Evolutionary conservation across 164 flowering plant genomes (phyloP).

Genomic region (Chimonanthus salicifolius): DNA sequence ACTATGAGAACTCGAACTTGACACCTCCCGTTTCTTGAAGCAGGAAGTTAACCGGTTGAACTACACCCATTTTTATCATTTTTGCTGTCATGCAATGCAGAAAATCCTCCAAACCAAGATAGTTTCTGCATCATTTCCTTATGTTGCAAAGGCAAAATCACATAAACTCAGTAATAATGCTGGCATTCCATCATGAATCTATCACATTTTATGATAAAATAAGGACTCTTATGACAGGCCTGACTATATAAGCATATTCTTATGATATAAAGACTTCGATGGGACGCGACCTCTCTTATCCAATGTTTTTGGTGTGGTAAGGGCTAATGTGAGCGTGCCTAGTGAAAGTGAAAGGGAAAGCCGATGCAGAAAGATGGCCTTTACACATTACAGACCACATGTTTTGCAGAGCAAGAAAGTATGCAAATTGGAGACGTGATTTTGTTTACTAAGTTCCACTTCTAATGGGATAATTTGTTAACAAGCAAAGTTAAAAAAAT

Average conservation of each 20-base stretch:
- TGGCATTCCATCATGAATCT: too few species aligned
- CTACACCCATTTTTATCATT: too few species aligned
- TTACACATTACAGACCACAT: not conserved
- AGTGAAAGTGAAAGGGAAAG: not conserved
- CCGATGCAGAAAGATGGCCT: not conserved
- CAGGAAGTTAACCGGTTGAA: too few species aligned
- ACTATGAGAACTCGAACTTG: too few species aligned
- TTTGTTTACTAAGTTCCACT: too few species aligned
- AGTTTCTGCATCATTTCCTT: not conserved
- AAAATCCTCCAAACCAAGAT: too few species aligned
- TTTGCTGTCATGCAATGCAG: too few species aligned
- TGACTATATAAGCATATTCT: not conserved
- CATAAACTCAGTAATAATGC: not conserved
- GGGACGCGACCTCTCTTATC: not conserved
- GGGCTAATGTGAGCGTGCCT: too few species aligned
- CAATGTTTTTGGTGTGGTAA: not conserved
- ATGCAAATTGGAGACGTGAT: not conserved
- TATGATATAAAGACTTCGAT: not conserved
- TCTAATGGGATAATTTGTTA: too few species aligned
- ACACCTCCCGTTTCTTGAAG: too few species aligned
- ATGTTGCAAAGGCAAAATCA: not conserved
- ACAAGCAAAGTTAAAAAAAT: too few species aligned
- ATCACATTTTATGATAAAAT: too few species aligned
- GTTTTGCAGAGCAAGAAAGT: not conserved
- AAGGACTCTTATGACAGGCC: not conserved